Evolutionary conservation across 805 yeast species (phyloP).

Genomic region (Suhomyces xylopsoci): DNA sequence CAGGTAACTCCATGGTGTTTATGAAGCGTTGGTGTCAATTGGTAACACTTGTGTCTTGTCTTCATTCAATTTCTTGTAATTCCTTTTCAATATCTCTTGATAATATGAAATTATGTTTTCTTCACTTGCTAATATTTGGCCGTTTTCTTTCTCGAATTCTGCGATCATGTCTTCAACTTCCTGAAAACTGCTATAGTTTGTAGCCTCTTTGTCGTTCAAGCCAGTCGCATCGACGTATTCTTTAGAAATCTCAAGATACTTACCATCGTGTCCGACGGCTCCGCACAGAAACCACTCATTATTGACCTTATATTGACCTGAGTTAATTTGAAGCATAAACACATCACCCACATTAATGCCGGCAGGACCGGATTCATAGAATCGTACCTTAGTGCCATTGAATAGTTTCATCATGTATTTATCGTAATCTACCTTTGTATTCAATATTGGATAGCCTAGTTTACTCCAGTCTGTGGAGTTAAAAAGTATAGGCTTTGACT

Average conservation of each 20-base stretch:
- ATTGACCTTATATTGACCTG: not conserved
- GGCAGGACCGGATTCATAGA: not conserved
- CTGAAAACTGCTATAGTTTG: not conserved
- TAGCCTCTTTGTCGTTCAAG: not conserved
- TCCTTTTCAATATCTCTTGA: not conserved
- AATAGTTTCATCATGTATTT: not conserved
- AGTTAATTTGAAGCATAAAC: not conserved
- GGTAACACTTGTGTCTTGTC: not conserved
- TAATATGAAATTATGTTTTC: not conserved
- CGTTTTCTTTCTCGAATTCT: not conserved
- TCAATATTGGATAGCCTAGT: not conserved
- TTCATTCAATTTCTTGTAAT: not conserved
- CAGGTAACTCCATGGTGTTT: not conserved
- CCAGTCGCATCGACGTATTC: not conserved
- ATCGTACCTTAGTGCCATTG: not conserved
- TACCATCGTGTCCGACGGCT: not conserved
- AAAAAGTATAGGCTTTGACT: not conserved
- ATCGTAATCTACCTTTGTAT: not conserved
- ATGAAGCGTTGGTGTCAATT: not conserved
- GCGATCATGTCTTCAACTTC: not conserved
- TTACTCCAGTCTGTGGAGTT: not conserved
- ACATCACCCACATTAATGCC: not conserved
- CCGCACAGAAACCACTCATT: not conserved
- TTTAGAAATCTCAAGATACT: not conserved
- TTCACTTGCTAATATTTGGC: not conserved